These are phyloP conservation scores for Elsinoe batatas DNA, from an alignment of 2,329 filamentous ascomycete species.

Conservation along the genomic window DNA sequence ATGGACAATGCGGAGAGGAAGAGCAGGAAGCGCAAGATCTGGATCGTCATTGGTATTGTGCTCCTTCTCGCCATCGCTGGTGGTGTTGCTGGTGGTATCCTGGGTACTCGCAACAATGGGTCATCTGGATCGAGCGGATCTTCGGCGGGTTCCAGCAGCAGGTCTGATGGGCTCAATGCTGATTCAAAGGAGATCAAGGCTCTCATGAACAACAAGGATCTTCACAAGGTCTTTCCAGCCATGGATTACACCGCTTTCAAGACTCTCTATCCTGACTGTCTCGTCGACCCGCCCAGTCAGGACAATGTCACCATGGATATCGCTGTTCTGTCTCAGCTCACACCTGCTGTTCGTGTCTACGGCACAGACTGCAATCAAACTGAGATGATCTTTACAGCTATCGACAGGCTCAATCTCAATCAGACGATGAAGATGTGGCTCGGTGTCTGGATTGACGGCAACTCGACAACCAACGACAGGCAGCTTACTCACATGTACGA, in stretches of 20 bases:
- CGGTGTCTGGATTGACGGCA: constrained; percentile 83
- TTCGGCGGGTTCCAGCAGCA: constrained; percentile 17
- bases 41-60: constrained; percentile 52
- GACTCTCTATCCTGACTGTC: constrained; percentile 77
- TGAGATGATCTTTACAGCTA: constrained; percentile 78
- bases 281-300: constrained; percentile 68
- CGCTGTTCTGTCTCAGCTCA: constrained; percentile 81
- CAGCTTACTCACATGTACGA: constrained; percentile 78
- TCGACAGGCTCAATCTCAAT: constrained; percentile 59
- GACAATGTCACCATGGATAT: constrained; percentile 92
- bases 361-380: constrained; percentile 98
- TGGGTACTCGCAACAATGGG: constrained; percentile 31
- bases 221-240: constrained; percentile 90
- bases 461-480: constrained; percentile 70
- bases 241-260: constrained; percentile 93
- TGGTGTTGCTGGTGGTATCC: constrained; percentile 62
- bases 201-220: constrained; percentile 66
- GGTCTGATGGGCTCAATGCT: constrained; percentile 55
- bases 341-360: constrained; percentile 78
- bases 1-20: constrained; percentile 54
- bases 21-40: constrained; percentile 59
- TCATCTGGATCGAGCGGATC: constrained; percentile 19
- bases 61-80: constrained; percentile 63
- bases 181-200: constrained; percentile 69
- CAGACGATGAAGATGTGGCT: constrained; percentile 82